These are phyloP conservation scores for Kodamaea sagamina DNA, from an alignment of 805 yeast genomes.

Conservation along the genomic window DNA sequence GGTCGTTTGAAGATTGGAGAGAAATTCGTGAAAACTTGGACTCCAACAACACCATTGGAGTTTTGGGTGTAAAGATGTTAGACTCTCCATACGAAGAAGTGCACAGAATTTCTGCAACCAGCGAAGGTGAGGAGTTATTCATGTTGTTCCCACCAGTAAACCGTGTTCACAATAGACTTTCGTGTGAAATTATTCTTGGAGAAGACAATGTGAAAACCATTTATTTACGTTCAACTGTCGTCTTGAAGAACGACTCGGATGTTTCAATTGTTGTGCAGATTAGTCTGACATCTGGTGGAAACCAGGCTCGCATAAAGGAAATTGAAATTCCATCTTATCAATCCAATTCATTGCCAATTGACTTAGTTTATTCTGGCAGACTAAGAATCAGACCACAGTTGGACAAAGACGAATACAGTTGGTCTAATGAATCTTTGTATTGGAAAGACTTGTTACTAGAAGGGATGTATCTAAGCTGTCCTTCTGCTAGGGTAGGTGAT, in stretches of 20 bases:
- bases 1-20: conserved; percentile 97
- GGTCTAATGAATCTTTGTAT: conserved; percentile 62
- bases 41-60: conserved; percentile 60
- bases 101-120: conserved; percentile 61
- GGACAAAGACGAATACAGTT: conserved; percentile 54
- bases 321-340: conserved; percentile 53
- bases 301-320: conserved; percentile 17
- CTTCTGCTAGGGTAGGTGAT: conserved; percentile 39
- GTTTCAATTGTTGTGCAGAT: conserved; percentile 55
- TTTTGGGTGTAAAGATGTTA: conserved; percentile 61
- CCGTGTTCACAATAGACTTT: conserved; percentile 70
- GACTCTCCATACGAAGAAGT: conserved; percentile 58
- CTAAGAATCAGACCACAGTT: conserved; percentile 65
- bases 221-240: conserved; percentile 73
- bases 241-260: conserved; percentile 59
- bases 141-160: conserved; percentile 61
- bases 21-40: conserved; percentile 76
- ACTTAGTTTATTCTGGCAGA: conserved; percentile 57
- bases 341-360: conserved; percentile 72
- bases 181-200: conserved; percentile 68
- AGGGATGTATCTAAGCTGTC: conserved; percentile 63
- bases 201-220: conserved; percentile 79
- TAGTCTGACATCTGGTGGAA: conserved; percentile 31
- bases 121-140: conserved; percentile 82
- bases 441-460: conserved; percentile 64